These are phyloP conservation scores for Fusarium sterilihyphosum DNA, from an alignment of 2,329 filamentous ascomycete species.

Conservation along the genomic window DNA sequence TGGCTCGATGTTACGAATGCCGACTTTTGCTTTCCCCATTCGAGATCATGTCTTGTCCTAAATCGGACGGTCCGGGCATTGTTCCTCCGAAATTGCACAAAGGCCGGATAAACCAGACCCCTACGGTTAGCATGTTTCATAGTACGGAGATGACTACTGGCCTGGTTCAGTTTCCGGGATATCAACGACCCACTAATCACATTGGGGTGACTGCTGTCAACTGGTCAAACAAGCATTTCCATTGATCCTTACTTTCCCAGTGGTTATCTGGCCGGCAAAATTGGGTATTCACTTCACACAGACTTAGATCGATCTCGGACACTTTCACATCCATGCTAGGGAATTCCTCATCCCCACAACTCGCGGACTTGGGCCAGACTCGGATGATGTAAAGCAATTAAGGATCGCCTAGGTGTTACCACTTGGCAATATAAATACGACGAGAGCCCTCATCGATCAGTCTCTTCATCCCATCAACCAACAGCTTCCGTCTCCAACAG, in stretches of 20 bases:
- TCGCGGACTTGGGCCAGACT: not conserved
- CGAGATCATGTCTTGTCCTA: not conserved
- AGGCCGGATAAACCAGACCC: conserved; percentile 21
- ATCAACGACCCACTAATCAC: conserved; percentile 19
- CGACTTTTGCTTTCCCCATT: not conserved
- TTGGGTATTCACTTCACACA: not conserved
- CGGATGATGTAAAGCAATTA: not conserved
- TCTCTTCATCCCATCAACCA: not conserved
- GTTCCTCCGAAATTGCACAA: conserved; percentile 29
- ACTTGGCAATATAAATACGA: conserved; percentile 24
- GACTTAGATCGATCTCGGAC: not conserved
- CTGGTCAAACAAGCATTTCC: not conserved
- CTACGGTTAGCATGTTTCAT: conserved; percentile 13
- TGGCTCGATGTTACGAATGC: conserved; percentile 11
- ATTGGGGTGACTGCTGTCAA: not conserved
- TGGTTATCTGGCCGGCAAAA: conserved; percentile 25
- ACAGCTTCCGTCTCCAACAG: not conserved
- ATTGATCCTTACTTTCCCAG: not conserved
- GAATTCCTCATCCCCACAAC: conserved; percentile 8
- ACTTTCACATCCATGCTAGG: not conserved
- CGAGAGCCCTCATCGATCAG: not conserved
- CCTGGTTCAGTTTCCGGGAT: not conserved
- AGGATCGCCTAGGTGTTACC: not conserved
- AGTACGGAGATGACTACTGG: conserved; percentile 21
- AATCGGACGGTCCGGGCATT: conserved; percentile 17